Base-by-base conservation (phyloP, 148 eudicot species). In the Limonium bicolor region DNA sequence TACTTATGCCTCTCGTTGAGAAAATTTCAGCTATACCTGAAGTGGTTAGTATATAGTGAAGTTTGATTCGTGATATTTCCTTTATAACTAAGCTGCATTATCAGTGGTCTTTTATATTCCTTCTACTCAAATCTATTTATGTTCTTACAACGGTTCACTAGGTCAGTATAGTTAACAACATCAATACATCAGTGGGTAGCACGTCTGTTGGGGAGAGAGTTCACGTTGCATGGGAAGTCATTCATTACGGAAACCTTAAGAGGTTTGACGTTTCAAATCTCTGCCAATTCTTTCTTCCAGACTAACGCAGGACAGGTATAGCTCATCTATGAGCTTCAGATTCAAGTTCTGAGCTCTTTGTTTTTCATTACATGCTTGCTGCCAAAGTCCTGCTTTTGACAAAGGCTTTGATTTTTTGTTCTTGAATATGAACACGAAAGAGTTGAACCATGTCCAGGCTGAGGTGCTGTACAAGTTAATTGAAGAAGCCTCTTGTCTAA, bases 261-360 rank as follows among this genome's bases (percentile, higher is more conserved):
- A 59, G 99, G 99, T 44, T 65, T 81, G 35, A 72, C 69, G 2
- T 92, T 92, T 63, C 88, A 81, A 62, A 85, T 92, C 47, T 92
- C 99, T 12, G 99, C 99, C n/a, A 92, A 92, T 63, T 92, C 99
- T 48, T 85, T 92, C 70, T 92, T 92, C 60, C 99, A 85, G 78
- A 92, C 99, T 41, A 92, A 92, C 68, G 49, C 95, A 17, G 76
- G 53, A 12, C 99, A 85, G 94, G 99, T 85, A 60, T 35, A 56
- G n/a, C n/a, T n/a, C n/a, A n/a, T n/a, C n/a, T n/a, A n/a, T n/a
- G n/a, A n/a, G n/a, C n/a, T n/a, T n/a, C n/a, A n/a, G n/a, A n/a
- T n/a, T n/a, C n/a, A n/a, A n/a, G n/a, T n/a, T n/a, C n/a, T n/a
- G n/a, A n/a, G n/a, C 19, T 10, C 17, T 27, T 21, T 26, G 3